Evolutionary conservation across 495 filamentous ascomycete species (phyloP).

Genomic region (Penicillium simplicissimum): DNA sequence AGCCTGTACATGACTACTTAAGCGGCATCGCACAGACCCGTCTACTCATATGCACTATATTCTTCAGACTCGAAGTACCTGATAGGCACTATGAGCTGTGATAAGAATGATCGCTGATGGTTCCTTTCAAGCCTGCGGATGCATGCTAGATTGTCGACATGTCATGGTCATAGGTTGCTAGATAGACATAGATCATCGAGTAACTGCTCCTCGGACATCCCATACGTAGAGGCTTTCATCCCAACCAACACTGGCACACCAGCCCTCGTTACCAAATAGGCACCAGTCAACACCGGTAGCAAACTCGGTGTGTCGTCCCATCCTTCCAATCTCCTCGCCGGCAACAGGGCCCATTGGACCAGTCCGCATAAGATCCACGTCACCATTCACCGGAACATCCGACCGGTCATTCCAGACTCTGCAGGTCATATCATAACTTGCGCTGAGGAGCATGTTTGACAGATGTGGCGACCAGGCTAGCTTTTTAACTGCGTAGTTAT

Average conservation of each 20-base stretch:
- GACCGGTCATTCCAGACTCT: slow-evolving; percentile 81
- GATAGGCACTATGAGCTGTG: neutral
- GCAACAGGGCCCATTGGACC: slow-evolving; percentile 40
- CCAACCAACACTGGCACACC: slow-evolving; percentile 93
- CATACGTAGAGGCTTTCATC: slow-evolving; percentile 88
- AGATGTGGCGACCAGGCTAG: slow-evolving; percentile 92
- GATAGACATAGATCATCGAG: slow-evolving; percentile 24
- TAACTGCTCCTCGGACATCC: slow-evolving; percentile 74
- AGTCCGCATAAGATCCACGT: slow-evolving; percentile 42
- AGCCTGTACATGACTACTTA: too few species aligned
- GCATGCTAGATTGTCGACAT: neutral
- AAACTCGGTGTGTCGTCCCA: slow-evolving; percentile 94
- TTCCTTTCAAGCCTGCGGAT: neutral
- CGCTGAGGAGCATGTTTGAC: slow-evolving; percentile 77
- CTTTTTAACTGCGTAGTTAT: slow-evolving; percentile 86
- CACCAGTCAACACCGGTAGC: slow-evolving; percentile 98
- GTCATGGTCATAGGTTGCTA: neutral
- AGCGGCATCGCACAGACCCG: neutral
- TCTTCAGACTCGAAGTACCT: neutral
- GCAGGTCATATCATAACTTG: slow-evolving; percentile 97
- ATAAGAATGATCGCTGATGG: neutral
- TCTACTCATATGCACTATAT: neutral
- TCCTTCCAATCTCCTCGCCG: slow-evolving; percentile 76
- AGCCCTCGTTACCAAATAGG: slow-evolving; percentile 90
- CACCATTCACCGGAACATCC: slow-evolving; percentile 54